A percentile compares a stretch with the other conserved stretches of the same genome.
phyloP scores from a whole-genome alignment of 441 rosid genomes.

The Populus trichocarpa region DNA sequence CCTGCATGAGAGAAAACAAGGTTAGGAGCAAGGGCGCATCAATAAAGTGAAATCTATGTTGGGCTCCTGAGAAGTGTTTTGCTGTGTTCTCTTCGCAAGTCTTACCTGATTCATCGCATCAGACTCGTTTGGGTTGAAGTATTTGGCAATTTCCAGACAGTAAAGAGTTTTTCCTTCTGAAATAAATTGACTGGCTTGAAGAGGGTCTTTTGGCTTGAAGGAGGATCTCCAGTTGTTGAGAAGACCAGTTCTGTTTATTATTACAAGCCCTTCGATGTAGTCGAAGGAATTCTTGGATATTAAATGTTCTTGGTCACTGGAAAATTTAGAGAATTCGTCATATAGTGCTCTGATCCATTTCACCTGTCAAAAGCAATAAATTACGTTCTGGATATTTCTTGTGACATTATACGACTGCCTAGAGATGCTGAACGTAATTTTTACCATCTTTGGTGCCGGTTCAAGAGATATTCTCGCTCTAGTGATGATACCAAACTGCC shows the following conservation, averaged over 20 bases:
- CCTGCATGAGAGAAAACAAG: conserved; percentile 35
- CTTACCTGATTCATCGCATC: conserved; percentile 43
- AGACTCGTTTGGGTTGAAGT: conserved; percentile 52
- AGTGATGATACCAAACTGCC: conserved; percentile 92
- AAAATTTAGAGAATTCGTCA: conserved; percentile 65
- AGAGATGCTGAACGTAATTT: background rate
- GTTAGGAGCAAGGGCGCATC: conserved; percentile 11
- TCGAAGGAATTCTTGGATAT: conserved; percentile 58
- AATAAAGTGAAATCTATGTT: background rate
- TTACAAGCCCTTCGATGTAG: conserved; percentile 86
- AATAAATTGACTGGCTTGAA: conserved; percentile 64
- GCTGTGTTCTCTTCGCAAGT: background rate
- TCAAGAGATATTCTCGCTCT: conserved; percentile 68
- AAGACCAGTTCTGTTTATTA: conserved; percentile 71
- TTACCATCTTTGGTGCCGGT: conserved; percentile 68
- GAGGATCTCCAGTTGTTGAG: conserved; percentile 82
- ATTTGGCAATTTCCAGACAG: conserved; percentile 83
- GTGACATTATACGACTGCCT: background rate
- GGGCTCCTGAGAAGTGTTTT: background rate
- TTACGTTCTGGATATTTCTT: conserved; percentile 19
- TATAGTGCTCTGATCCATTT: conserved; percentile 89
- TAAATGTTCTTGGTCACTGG: conserved; percentile 80
- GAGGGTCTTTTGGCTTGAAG: conserved; percentile 65
- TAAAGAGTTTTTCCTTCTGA: conserved; percentile 77
- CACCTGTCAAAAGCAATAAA: conserved; percentile 46